Evolutionary conservation across 495 filamentous ascomycete genomes (phyloP).

Genomic region (Usnea hakonensis): DNA sequence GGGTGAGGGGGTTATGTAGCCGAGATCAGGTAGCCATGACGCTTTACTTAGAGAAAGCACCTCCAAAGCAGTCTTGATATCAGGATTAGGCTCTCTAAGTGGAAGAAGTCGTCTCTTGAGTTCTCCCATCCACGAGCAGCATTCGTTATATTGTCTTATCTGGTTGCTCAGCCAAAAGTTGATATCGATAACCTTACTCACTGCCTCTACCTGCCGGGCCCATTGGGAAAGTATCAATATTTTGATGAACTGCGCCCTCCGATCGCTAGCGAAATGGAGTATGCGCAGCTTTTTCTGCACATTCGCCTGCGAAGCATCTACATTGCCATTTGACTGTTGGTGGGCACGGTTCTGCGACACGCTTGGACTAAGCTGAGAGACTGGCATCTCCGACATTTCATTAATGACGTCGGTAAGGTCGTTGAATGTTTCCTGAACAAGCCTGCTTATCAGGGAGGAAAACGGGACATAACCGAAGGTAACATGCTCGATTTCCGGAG

Average conservation of each 20-base stretch:
- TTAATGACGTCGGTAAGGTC: slow-evolving; percentile 63
- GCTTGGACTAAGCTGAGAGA: slow-evolving; percentile 21
- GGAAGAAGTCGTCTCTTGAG: slow-evolving; percentile 58
- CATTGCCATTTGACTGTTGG: slow-evolving; percentile 44
- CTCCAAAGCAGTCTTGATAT: slow-evolving; percentile 81
- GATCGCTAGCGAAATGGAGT: slow-evolving; percentile 60
- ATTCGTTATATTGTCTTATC: slow-evolving; percentile 45
- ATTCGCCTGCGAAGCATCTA: slow-evolving; percentile 54
- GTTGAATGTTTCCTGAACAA: slow-evolving; percentile 75
- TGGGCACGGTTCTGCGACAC: slow-evolving; percentile 31
- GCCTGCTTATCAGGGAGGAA: slow-evolving; percentile 58
- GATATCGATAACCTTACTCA: slow-evolving; percentile 79
- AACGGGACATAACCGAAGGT: slow-evolving; percentile 67
- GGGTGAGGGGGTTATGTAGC: slow-evolving; percentile 68
- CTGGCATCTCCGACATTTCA: slow-evolving; percentile 57
- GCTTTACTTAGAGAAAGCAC: slow-evolving; percentile 69
- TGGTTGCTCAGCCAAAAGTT: slow-evolving; percentile 60
- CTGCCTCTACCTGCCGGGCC: slow-evolving; percentile 67
- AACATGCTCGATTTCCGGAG: slow-evolving; percentile 74
- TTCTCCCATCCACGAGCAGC: slow-evolving; percentile 54
- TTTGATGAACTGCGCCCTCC: slow-evolving; percentile 76
- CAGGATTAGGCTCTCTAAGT: slow-evolving; percentile 72
- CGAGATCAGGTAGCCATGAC: slow-evolving; percentile 68
- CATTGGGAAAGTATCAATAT: slow-evolving; percentile 80
- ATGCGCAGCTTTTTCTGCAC: slow-evolving; percentile 70